These are phyloP conservation scores for Vickermania ingenoplastis DNA, from an alignment of 208 protist species.

Conservation along the genomic window DNA sequence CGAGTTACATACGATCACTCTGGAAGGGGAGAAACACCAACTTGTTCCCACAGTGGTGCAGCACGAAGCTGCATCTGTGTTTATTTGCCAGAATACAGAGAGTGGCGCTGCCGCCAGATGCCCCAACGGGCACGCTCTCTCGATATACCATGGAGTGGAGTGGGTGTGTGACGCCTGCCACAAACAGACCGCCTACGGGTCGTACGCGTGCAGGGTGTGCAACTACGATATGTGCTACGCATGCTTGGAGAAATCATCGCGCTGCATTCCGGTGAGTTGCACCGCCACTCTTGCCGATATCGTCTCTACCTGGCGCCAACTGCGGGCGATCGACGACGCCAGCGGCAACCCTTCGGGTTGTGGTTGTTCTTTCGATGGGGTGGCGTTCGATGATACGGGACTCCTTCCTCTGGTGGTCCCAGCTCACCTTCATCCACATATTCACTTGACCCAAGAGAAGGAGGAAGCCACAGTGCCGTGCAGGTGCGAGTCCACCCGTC, in stretches of 20 bases:
- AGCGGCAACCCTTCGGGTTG: background rate
- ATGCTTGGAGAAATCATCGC: constrained; percentile 32
- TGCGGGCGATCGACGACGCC: background rate
- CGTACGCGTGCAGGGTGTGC: constrained; percentile 62
- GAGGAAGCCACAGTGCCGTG: background rate
- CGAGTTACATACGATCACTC: constrained; percentile 7
- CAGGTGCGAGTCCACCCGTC: constrained; percentile 6
- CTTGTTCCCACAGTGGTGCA: constrained; percentile 5
- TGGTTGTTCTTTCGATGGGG: constrained; percentile 23
- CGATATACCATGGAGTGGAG: constrained; percentile 56
- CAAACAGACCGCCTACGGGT: constrained; percentile 22
- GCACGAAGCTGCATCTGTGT: background rate
- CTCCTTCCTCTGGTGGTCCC: constrained; percentile 13
- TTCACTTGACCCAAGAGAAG: background rate
- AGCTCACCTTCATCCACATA: background rate
- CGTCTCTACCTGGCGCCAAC: constrained; percentile 11
- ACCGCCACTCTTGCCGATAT: constrained; percentile 57
- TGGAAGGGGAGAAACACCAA: constrained; percentile 2
- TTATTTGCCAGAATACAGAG: constrained; percentile 5
- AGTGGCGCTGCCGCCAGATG: constrained; percentile 16
- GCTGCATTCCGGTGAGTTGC: constrained; percentile 28
- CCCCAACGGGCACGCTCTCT: constrained; percentile 37
- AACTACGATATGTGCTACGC: constrained; percentile 72
- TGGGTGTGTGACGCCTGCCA: constrained; percentile 66
- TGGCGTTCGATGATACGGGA: constrained; percentile 1